phyloP scores from a whole-genome alignment of 805 yeast genomes.

The Blastobotrys terrestris region DNA sequence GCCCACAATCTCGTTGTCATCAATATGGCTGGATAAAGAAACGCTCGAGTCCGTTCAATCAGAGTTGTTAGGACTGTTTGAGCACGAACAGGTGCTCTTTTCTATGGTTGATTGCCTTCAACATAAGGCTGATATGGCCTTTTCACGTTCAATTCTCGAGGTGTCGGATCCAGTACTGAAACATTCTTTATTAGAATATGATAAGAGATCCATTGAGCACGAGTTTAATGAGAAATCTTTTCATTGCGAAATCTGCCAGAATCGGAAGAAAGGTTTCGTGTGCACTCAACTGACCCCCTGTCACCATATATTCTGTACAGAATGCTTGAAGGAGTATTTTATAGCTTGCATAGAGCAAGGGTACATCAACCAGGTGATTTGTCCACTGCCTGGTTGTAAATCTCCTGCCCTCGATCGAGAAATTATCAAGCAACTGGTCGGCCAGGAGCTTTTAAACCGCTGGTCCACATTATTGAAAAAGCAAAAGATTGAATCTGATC shows the following conservation, averaged over 20 bases:
- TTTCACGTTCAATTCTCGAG: background rate
- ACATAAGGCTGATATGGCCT: slow-evolving; percentile 2
- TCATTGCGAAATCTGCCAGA: slow-evolving; percentile 20
- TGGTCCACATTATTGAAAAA: slow-evolving; percentile 9
- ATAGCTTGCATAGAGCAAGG: slow-evolving; percentile 19
- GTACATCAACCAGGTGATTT: slow-evolving; percentile 15
- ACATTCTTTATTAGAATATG: slow-evolving; percentile 7
- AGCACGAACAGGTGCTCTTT: slow-evolving; percentile 12
- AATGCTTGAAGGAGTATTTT: slow-evolving; percentile 16
- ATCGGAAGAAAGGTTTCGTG: slow-evolving; percentile 12
- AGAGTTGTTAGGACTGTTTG: slow-evolving; percentile 11
- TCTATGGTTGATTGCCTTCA: slow-evolving; percentile 14
- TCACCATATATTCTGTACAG: slow-evolving; percentile 18
- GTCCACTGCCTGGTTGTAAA: slow-evolving; percentile 16
- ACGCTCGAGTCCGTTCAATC: background rate
- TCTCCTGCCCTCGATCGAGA: slow-evolving; percentile 3
- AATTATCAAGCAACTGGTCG: slow-evolving; percentile 12
- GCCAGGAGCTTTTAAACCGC: slow-evolving; percentile 8
- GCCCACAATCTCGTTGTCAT: slow-evolving; percentile 8
- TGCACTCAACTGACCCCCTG: slow-evolving; percentile 15
- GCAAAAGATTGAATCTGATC: slow-evolving; percentile 14
- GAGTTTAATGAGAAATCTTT: slow-evolving; percentile 15
- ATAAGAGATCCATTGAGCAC: slow-evolving; percentile 7
- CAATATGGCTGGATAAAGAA: slow-evolving; percentile 11
- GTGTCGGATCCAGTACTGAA: background rate